Evolutionary conservation across 1,284 basidiomycete genomes (phyloP).

Genomic region (Cerrena zonata): DNA sequence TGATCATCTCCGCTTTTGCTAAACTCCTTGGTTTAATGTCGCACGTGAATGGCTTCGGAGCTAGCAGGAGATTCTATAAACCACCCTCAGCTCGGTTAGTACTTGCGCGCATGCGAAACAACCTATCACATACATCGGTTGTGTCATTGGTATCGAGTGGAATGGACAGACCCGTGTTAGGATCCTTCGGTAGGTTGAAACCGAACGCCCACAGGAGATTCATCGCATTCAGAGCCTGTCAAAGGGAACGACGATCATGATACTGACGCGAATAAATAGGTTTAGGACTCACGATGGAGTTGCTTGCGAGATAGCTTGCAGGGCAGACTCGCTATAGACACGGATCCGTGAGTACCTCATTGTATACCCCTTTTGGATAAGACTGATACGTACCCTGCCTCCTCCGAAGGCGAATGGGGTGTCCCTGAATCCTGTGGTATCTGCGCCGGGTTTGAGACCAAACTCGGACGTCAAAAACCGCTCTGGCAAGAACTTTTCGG

Average conservation of each 20-base stretch:
- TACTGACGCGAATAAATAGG: no score
- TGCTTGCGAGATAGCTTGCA: conserved; percentile 16
- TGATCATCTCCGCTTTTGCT: conserved; percentile 5
- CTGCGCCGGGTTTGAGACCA: conserved; percentile 10
- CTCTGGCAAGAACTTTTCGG: conserved; percentile 9
- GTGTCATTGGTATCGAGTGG: conserved; percentile 2
- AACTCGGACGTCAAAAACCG: conserved; percentile 15
- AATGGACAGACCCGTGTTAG: conserved; percentile 1
- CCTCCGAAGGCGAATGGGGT: conserved; percentile 14
- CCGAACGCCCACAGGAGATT: conserved; percentile 14
- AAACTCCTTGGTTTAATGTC: conserved; percentile 5
- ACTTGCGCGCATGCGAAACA: no score
- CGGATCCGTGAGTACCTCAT: no score
- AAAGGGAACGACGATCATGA: no score
- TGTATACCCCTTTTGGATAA: no score
- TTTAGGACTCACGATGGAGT: conserved; percentile 12
- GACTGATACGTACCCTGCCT: conserved; percentile 14
- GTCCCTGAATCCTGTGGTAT: conserved; percentile 9
- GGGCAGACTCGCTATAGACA: conserved; percentile 21
- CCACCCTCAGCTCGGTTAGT: background rate
- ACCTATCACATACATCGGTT: background rate
- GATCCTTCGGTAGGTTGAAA: conserved; percentile 6
- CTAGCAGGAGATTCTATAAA: background rate
- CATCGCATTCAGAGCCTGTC: conserved; percentile 10
- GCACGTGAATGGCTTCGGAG: conserved; percentile 9